Evolutionary conservation across 371 early-diverging fungal species (phyloP), one percentile per base, ranked within the genome.

Genomic region (Mucor ambiguus): DNA sequence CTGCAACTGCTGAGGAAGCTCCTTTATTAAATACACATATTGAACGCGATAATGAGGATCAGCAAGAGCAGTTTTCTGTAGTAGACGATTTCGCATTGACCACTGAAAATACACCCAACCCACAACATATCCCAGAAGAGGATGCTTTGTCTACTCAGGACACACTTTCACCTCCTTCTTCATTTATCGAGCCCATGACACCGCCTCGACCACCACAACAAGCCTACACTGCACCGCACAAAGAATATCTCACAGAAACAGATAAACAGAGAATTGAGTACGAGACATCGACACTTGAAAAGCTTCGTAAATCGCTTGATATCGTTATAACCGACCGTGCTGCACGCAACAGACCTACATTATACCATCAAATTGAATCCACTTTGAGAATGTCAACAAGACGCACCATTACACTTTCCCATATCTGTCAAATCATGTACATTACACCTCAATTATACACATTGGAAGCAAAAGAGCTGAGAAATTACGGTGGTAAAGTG

Each of bases 361-460:
- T 78, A 58, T 81, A 75, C 52, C 77, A 78, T 64, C 75, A 78
- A 46, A 67, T 78, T 24, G 71, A 76, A 66, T 55, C 73, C 4
- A 67, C 71, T 20, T 57, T 81, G 28, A 68, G 75, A 35, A 78
- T 73, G 35, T 68, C 69, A 0, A 78, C 79, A 2, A 30, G 67
- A 60, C 68, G 75, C 63, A 72, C 68, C 28, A 68, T 81, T 28
- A 72, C 71, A 1, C 37, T 76, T 8, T 58, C 64, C 0, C 78
- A 81, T 49, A 11, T 81, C 1, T 67, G 61, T 43, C 71, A 81
- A 60, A 66, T 78, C 29, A 63, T 78, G 59, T 73, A 70, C 52
- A 9, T 81, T 18, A 74, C 74, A 16, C 77, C 81, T 35, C 44
- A 54, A 8, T 48, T 81, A 14, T 81, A 81, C 52, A 20, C 49